These are phyloP conservation scores for Juglanconis sp. DNA, from an alignment of 2,329 filamentous ascomycete species.

Conservation along the genomic window DNA sequence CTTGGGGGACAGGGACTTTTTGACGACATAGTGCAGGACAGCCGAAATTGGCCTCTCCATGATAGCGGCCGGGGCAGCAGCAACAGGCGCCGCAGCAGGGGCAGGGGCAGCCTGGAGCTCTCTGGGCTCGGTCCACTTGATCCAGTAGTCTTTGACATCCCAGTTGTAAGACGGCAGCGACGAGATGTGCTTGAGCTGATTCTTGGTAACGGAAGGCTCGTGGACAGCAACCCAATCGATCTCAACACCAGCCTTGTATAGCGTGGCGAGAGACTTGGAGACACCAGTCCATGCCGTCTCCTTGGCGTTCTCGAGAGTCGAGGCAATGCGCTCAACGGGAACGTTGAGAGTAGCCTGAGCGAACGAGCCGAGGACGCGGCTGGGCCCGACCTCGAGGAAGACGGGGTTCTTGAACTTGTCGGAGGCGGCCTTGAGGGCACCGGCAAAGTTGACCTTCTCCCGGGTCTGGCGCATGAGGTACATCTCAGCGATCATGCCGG, in stretches of 20 bases:
- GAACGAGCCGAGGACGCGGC: conserved; percentile 57
- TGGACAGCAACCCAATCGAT: conserved; percentile 15
- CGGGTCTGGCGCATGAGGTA: conserved; percentile 61
- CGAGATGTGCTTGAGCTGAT: conserved; percentile 7
- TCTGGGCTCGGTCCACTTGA: conserved; percentile 13
- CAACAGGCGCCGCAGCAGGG: background rate
- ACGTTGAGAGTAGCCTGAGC: conserved; percentile 54
- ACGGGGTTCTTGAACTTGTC: conserved; percentile 57
- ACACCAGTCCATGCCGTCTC: conserved; percentile 30
- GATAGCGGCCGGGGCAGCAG: background rate
- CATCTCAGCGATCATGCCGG: conserved; percentile 48
- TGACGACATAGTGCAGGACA: conserved; percentile 14
- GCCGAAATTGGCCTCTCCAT: conserved; percentile 8
- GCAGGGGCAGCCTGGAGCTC: background rate
- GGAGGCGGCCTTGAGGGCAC: conserved; percentile 44
- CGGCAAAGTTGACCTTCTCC: conserved; percentile 62
- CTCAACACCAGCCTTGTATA: conserved; percentile 11
- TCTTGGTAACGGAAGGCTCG: conserved; percentile 1
- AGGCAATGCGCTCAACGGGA: conserved; percentile 51
- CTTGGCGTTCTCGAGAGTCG: conserved; percentile 53
- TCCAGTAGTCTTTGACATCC: conserved; percentile 17
- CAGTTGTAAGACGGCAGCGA: conserved; percentile 11
- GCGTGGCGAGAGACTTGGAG: conserved; percentile 6
- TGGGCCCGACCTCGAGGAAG: conserved; percentile 65
- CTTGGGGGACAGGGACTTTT: conserved; percentile 13